Evolutionary conservation across 2,329 filamentous ascomycete species (phyloP).

Genomic region (Septoria petroselini): DNA sequence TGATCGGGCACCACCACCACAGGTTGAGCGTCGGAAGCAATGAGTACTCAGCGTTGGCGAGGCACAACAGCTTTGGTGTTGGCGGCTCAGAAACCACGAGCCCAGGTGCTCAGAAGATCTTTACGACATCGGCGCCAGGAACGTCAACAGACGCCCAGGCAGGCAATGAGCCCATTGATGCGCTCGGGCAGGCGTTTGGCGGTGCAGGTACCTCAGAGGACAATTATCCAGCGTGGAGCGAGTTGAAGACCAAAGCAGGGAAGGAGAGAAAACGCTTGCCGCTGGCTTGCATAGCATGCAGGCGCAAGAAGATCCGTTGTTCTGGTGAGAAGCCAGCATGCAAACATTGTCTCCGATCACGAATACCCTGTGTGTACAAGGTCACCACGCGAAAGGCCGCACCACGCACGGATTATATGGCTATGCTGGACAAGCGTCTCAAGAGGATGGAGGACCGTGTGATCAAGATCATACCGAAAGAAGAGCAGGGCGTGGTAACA

Average conservation of each 20-base stretch:
- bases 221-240: slow-evolving; percentile 47
- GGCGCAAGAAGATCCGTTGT: slow-evolving; percentile 95
- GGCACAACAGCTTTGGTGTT: slow-evolving; percentile 29
- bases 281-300: slow-evolving; percentile 90
- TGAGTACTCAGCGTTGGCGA: slow-evolving; percentile 23
- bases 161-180: slow-evolving; percentile 16
- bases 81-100: slow-evolving; percentile 35
- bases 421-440: slow-evolving; percentile 92
- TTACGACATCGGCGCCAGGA: slow-evolving; percentile 3
- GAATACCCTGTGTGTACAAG: slow-evolving; percentile 96
- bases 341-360: slow-evolving; percentile 88
- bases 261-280: slow-evolving; percentile 93
- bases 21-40: slow-evolving; percentile 35
- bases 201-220: slow-evolving; percentile 20
- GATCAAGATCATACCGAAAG: slow-evolving; percentile 89
- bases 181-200: slow-evolving; percentile 10
- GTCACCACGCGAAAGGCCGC: slow-evolving; percentile 91
- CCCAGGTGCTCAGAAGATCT: slow-evolving; percentile 21
- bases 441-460: slow-evolving; percentile 98
- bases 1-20: slow-evolving; percentile 26
- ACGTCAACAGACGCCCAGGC: slow-evolving; percentile 9
- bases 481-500: slow-evolving; percentile 67
- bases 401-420: slow-evolving; percentile 96
- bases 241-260: slow-evolving; percentile 65
- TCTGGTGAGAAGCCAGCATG: slow-evolving; percentile 97